Evolutionary conservation across 2,329 filamentous ascomycete species (phyloP).

Genomic region (Clonostachys byssicola): DNA sequence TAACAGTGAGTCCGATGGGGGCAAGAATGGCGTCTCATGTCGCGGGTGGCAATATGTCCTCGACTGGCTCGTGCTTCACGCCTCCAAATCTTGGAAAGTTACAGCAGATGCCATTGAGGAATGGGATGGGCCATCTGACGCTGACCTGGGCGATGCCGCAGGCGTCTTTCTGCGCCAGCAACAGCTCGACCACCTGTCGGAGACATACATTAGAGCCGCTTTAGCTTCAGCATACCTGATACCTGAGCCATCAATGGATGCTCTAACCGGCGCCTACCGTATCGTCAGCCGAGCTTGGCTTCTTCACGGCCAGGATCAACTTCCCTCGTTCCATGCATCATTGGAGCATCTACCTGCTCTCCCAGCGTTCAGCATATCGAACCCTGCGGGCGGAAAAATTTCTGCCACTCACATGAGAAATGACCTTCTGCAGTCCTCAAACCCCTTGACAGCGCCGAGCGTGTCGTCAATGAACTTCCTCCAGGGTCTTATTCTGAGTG

Average conservation of each 20-base stretch:
- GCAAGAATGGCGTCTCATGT: conserved; percentile 29
- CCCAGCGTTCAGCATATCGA: conserved; percentile 20
- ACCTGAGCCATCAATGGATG: conserved; percentile 53
- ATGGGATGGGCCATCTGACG: conserved; percentile 70
- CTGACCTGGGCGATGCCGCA: conserved; percentile 60
- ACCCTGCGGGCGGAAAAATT: conserved; percentile 11
- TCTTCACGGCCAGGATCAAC: conserved; percentile 56
- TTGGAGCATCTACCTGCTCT: conserved; percentile 35
- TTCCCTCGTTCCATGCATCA: conserved; percentile 44
- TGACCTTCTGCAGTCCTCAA: conserved; percentile 52
- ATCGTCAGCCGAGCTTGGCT: conserved; percentile 51
- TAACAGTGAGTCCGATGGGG: background rate
- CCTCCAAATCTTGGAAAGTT: conserved; percentile 55
- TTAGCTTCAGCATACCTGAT: conserved; percentile 66
- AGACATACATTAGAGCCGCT: conserved; percentile 62
- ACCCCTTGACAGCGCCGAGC: conserved; percentile 61
- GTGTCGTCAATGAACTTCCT: conserved; percentile 52
- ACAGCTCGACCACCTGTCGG: conserved; percentile 54
- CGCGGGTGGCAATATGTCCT: conserved; percentile 67
- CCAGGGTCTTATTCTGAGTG: conserved; percentile 59
- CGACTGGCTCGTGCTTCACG: conserved; percentile 60
- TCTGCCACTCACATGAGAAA: conserved; percentile 23
- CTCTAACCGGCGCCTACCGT: conserved; percentile 54
- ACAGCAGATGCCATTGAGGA: conserved; percentile 61
- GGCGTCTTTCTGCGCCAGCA: conserved; percentile 55